These are phyloP conservation scores for Daucus carota DNA, from an alignment of 129 eudicot species.

Conservation along the genomic window DH1_v3.0 NC_030386.2:34771001-34771500, in stretches of 20 bases:
- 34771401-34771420: not conserved
- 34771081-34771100: not conserved
- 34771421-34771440: not conserved
- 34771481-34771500: not conserved
- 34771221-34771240: not conserved
- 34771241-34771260: not conserved
- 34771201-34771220: not conserved
- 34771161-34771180: not conserved
- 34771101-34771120: not conserved
- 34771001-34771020: not conserved
- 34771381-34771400: not conserved
- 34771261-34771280: not conserved
- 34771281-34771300: not conserved
- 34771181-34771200: too few species aligned
- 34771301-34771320: not conserved
- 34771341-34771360: not conserved
- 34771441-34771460: not conserved
- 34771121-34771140: not conserved
- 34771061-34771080: not conserved
- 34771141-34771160: not conserved
- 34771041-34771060: not conserved
- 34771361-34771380: not conserved
- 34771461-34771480: not conserved
- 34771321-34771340: not conserved
- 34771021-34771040: too few species aligned